Conservation (phyloP, 176 grass and related monocot species). For the Chloris gayana region DNA sequence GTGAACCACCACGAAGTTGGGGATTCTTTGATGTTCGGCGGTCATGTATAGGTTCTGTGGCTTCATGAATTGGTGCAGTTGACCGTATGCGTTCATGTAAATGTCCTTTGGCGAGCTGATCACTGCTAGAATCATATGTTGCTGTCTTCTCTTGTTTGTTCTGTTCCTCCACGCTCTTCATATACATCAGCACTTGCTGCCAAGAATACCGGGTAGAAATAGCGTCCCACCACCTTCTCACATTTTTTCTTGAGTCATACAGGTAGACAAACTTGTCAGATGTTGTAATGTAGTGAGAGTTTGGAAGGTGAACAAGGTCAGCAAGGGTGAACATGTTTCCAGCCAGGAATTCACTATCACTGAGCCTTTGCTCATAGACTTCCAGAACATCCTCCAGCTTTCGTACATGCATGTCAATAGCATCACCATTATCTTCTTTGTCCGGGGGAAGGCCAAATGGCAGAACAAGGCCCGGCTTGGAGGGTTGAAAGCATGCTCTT, state of each 20-base stretch:
- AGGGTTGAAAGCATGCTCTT: constrained; percentile 88
- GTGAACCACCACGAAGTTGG: neutral
- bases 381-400: constrained; percentile 77
- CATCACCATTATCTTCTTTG: constrained; percentile 36
- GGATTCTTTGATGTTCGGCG: neutral
- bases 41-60: neutral
- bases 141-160: constrained; percentile 28
- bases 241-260: constrained; percentile 78
- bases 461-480: constrained; percentile 77
- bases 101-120: neutral
- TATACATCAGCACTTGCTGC: constrained; percentile 52
- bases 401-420: constrained; percentile 43
- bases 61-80: constrained; percentile 12
- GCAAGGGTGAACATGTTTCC: constrained; percentile 85
- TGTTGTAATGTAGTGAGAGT: constrained; percentile 61
- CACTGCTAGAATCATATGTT: constrained; percentile 9
- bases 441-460: constrained; percentile 61
- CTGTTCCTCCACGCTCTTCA: constrained; percentile 36
- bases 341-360: constrained; percentile 66
- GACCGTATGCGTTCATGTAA: neutral
- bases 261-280: constrained; percentile 62
- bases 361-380: constrained; percentile 81
- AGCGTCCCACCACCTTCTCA: constrained; percentile 78
- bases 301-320: constrained; percentile 81
- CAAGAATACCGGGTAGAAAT: constrained; percentile 61